A percentile compares a stretch with the other conserved stretches of the same genome.
Conservation (phyloP, 2,329 filamentous ascomycete genomes). For the Chrysoporthe deuterocubensis region DNA sequence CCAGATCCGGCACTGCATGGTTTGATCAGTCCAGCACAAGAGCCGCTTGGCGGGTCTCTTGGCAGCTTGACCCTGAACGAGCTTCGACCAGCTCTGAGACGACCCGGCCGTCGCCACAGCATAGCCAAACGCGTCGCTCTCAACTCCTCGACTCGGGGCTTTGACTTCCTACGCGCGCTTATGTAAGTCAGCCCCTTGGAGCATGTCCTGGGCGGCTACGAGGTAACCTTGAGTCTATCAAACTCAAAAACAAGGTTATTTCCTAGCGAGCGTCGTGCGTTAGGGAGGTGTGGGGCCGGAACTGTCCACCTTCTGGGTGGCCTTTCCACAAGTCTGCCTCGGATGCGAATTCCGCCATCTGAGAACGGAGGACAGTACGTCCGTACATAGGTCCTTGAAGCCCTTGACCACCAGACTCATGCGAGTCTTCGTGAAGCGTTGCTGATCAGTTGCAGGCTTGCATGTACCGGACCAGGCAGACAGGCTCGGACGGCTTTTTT, state of each 20-base stretch:
- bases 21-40: not conserved
- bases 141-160: not conserved
- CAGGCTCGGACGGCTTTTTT: not conserved
- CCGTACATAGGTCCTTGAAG: not conserved
- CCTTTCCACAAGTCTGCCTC: not conserved
- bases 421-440: not conserved
- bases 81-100: not conserved
- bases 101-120: not conserved
- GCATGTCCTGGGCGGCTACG: not conserved
- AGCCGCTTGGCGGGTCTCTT: not conserved
- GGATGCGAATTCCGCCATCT: not conserved
- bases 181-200: not conserved
- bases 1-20: not conserved
- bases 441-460: slow-evolving; percentile 2
- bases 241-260: slow-evolving; percentile 22
- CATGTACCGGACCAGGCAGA: no score
- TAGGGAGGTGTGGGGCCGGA: slow-evolving; percentile 18
- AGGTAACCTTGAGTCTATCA: not conserved
- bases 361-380: not conserved
- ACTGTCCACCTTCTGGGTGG: slow-evolving; percentile 15
- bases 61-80: not conserved
- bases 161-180: not conserved
- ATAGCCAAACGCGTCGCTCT: not conserved
- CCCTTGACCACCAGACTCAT: not conserved
- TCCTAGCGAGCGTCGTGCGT: slow-evolving; percentile 8